phyloP scores from a whole-genome alignment of 257 asterid species.

The Asclepias syriaca region DNA sequence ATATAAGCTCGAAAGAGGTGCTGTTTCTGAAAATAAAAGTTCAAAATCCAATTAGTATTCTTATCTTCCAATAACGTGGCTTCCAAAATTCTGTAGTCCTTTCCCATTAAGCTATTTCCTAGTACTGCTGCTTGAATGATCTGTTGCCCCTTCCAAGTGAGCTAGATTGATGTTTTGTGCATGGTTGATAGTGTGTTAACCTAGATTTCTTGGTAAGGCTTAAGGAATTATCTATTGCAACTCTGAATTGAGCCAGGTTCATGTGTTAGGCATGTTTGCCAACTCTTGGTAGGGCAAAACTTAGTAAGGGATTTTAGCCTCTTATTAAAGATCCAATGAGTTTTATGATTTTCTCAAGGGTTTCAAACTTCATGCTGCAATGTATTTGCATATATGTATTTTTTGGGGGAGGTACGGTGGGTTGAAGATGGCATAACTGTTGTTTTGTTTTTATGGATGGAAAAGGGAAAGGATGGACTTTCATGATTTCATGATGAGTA shows the following conservation, averaged over 20 bases:
- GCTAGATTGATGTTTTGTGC: background rate
- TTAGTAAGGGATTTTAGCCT: background rate
- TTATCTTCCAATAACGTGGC: background rate
- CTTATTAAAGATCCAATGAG: too few species aligned
- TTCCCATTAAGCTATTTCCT: background rate
- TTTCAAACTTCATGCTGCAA: background rate
- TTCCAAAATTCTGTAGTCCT: background rate
- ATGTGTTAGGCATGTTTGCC: background rate
- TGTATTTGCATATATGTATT: background rate
- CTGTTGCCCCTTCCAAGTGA: background rate
- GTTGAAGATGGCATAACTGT: background rate
- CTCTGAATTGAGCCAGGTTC: background rate
- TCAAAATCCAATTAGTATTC: background rate
- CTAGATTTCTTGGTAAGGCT: background rate
- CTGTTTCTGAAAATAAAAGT: too few species aligned
- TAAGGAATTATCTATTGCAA: background rate
- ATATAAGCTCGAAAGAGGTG: too few species aligned
- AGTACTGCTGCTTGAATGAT: background rate
- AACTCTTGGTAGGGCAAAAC: background rate
- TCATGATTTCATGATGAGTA: too few species aligned
- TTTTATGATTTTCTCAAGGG: background rate
- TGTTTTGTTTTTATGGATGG: background rate
- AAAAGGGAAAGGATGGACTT: background rate
- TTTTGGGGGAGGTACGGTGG: background rate
- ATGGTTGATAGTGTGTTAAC: background rate